These are phyloP conservation scores for Grosmannia penicillata DNA, from an alignment of 2,329 filamentous ascomycete species.

Conservation along the genomic window DNA sequence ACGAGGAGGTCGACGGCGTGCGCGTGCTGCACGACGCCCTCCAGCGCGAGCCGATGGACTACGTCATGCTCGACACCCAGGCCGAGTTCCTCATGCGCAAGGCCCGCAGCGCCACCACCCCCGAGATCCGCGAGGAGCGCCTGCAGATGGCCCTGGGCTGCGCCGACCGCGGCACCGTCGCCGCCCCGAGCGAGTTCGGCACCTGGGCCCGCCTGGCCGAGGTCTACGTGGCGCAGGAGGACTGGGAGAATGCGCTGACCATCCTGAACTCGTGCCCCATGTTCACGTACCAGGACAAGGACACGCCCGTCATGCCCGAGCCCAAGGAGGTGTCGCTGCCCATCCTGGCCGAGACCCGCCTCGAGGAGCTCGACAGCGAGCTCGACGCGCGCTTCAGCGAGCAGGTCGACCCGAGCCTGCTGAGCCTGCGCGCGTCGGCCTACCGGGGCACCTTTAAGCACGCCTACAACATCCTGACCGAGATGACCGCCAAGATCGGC, in stretches of 20 bases:
- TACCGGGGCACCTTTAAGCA: conserved; percentile 95
- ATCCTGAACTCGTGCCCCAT: conserved; percentile 98
- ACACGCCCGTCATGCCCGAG: conserved; percentile 86
- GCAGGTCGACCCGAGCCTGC: conserved; percentile 71
- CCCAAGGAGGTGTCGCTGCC: conserved; percentile 79
- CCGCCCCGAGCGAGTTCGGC: conserved; percentile 90
- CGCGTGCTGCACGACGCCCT: conserved; percentile 76
- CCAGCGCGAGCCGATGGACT: conserved; percentile 91
- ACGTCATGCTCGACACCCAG: conserved; percentile 88
- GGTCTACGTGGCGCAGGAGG: conserved; percentile 84
- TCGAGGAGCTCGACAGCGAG: conserved; percentile 94
- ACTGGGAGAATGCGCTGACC: conserved; percentile 90
- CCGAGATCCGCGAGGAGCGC: conserved; percentile 47
- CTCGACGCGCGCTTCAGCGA: conserved; percentile 68
- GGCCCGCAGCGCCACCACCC: conserved; percentile 39
- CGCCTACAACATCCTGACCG: conserved; percentile 84
- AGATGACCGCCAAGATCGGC: conserved; percentile 91
- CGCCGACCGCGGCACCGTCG: conserved; percentile 86
- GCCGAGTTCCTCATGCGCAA: conserved; percentile 85
- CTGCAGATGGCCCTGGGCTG: conserved; percentile 80
- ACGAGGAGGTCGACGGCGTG: conserved; percentile 94
- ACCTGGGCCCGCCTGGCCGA: conserved; percentile 92
- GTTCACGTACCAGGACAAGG: conserved; percentile 99
- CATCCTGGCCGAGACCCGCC: conserved; percentile 71
- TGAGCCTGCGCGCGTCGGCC: conserved; percentile 71